Percentiles rank a stretch among this genome's conserved stretches.
phyloP scores from a whole-genome alignment of 306 rosid species.

The Psophocarpus tetragonolobus region DNA sequence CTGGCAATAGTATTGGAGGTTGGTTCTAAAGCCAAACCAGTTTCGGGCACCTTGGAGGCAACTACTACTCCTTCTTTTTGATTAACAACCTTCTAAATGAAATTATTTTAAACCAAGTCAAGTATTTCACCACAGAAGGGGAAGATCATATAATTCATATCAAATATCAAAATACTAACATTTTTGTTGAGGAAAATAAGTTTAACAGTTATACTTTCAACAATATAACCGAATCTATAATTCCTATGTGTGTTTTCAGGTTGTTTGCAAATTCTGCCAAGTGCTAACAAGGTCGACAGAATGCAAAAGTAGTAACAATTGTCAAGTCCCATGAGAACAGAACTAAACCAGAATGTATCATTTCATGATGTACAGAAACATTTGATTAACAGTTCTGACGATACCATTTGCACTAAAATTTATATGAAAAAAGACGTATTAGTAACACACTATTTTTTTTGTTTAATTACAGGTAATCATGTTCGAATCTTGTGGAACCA shows the following conservation, averaged over 20 bases:
- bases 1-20: conserved; percentile 34
- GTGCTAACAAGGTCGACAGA: conserved; percentile 8
- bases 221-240: not conserved
- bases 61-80: conserved; percentile 67
- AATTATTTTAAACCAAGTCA: conserved; percentile 28
- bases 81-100: conserved; percentile 58
- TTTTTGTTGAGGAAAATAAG: not conserved
- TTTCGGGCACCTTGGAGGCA: conserved; percentile 58
- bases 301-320: not conserved
- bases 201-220: conserved; percentile 3
- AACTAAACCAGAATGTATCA: conserved; percentile 7
- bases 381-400: not conserved
- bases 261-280: not conserved
- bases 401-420: not conserved
- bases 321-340: not conserved
- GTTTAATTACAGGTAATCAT: too few relatives aligned
- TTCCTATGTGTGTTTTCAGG: not conserved
- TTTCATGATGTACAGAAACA: not conserved
- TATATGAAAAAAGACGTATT: not conserved
- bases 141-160: too few relatives aligned
- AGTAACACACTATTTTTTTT: not conserved
- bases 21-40: conserved; percentile 56
- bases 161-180: conserved; percentile 14
- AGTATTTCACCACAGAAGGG: conserved; percentile 19
- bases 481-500: too few relatives aligned